Evolutionary conservation across 768 basidiomycete species (phyloP).

Genomic region (Suillus placidus): DNA sequence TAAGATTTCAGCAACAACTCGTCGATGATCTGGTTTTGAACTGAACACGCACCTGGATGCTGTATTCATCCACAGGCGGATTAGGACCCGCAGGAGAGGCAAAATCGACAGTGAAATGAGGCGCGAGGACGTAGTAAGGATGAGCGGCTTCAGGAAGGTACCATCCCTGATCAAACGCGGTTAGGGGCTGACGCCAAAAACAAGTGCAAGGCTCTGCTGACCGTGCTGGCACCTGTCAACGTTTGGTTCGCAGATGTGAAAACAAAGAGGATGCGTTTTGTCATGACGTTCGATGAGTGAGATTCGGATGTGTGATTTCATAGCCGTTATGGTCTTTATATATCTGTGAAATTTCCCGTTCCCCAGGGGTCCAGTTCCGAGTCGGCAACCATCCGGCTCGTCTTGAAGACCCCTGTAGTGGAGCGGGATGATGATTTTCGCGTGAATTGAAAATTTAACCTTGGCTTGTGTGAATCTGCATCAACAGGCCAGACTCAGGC

Average conservation of each 20-base stretch:
- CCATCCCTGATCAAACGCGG: slow-evolving; percentile 56
- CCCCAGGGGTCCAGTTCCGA: not conserved
- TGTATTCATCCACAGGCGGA: slow-evolving; percentile 66
- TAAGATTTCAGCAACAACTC: not conserved
- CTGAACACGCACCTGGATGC: slow-evolving; percentile 46
- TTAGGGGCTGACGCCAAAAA: slow-evolving; percentile 3
- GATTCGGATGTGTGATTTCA: slow-evolving; percentile 5
- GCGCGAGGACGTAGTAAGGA: slow-evolving; percentile 61
- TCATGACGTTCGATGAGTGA: slow-evolving; percentile 9
- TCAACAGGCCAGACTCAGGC: no score
- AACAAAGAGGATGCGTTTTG: slow-evolving; percentile 60
- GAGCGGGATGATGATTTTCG: not conserved
- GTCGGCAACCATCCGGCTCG: not conserved
- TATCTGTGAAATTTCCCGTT: not conserved
- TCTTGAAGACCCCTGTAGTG: not conserved
- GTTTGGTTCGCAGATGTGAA: slow-evolving; percentile 67
- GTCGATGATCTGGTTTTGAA: not conserved
- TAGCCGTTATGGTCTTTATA: not conserved
- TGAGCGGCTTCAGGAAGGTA: slow-evolving; percentile 79
- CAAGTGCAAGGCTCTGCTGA: slow-evolving; percentile 30
- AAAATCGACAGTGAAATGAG: slow-evolving; percentile 57
- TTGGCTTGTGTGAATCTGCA: not conserved
- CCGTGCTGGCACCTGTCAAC: slow-evolving; percentile 53
- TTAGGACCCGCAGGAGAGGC: slow-evolving; percentile 66
- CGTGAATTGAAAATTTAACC: not conserved